phyloP scores from a whole-genome alignment of 73 alveolate genomes.

The Blepharisma stoltei region DNA sequence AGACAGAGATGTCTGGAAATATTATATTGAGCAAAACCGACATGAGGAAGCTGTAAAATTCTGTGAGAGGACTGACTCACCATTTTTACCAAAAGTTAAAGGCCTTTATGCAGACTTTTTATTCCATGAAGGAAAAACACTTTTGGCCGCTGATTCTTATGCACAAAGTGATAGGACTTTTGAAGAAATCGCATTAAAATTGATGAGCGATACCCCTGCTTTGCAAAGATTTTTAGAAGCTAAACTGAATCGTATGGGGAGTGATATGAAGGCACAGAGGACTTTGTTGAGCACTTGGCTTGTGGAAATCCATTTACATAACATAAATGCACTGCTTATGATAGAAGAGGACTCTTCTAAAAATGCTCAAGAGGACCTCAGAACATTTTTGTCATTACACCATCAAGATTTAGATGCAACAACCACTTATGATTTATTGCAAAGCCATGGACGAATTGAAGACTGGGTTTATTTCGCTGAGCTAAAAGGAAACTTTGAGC shows the following conservation, averaged over 20 bases:
- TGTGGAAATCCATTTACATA: conserved; percentile 76
- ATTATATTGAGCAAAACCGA: conserved; percentile 66
- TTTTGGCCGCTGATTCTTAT: conserved; percentile 73
- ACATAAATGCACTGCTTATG: conserved; percentile 55
- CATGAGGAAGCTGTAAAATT: conserved; percentile 64
- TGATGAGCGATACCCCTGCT: conserved; percentile 56
- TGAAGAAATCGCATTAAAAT: conserved; percentile 82
- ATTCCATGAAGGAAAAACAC: conserved; percentile 67
- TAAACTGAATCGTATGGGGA: conserved; percentile 46
- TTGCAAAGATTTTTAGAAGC: conserved; percentile 57
- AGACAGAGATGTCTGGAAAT: conserved; percentile 86
- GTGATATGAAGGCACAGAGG: conserved; percentile 68
- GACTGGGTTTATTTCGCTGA: conserved; percentile 87
- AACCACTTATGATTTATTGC: conserved; percentile 71
- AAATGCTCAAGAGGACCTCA: conserved; percentile 36
- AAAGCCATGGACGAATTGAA: conserved; percentile 83
- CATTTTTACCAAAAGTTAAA: conserved; percentile 55
- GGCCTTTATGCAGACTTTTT: conserved; percentile 80
- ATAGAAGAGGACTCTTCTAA: conserved; percentile 50
- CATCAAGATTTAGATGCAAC: conserved; percentile 64
- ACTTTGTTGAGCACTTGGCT: conserved; percentile 88
- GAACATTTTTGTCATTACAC: conserved; percentile 46
- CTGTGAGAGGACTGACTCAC: conserved; percentile 48
- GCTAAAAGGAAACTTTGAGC: conserved; percentile 66
- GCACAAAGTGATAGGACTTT: conserved; percentile 72